Base-by-base conservation (phyloP, 2,329 filamentous ascomycete genomes). In the Grosmannia penicillata region DNA sequence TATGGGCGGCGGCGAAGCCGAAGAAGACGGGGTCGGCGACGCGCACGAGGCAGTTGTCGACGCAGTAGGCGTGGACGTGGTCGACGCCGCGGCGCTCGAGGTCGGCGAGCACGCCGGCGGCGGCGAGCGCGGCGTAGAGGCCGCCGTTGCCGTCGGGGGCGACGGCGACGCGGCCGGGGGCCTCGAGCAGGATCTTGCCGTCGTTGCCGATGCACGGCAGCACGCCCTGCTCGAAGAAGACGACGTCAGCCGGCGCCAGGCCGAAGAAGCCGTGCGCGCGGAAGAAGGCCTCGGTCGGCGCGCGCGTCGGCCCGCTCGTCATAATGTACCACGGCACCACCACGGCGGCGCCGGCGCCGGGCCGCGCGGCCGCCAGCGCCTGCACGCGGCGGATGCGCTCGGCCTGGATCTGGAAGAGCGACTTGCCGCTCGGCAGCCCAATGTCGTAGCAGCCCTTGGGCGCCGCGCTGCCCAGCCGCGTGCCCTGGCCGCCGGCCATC, bases 371-470 rank as follows among this genome's bases (percentile, higher is more conserved):
- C 31, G 89, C 87, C 47, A 96, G 66, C 51, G 77, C 63, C 63
- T 96, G 82, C 8, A 93, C 63, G 65, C 86, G 93, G 52, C 70
- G 70, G 55, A 98, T 96, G 39, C 91, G 72, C 72, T 98, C 87
- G 32, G 82, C 91, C 62, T 98, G 91, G 50, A 98, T 82, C 67
- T 96, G 87, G 72, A 98, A 98, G 43, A 98, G 72, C 14, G 86
- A 86, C 68, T 98, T 98, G 56, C 80, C 65, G 49, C 85, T 94
- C 24, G 89, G 85, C 41, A 98, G 73, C 15, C 86, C 86, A 58
- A 98, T 96, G 56, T 98, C 80, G 62, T 83, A 98, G 72, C 89
- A 96, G 41, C 91, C 91, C 68, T 98, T 98, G 49, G 91, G 91
- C 15, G 80, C 89, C 41, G 86, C 91, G 68, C 86, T 95, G 49